These are phyloP conservation scores for Quercus lobata DNA, from an alignment of 331 rosid genomes.

Conservation along the genomic window DNA sequence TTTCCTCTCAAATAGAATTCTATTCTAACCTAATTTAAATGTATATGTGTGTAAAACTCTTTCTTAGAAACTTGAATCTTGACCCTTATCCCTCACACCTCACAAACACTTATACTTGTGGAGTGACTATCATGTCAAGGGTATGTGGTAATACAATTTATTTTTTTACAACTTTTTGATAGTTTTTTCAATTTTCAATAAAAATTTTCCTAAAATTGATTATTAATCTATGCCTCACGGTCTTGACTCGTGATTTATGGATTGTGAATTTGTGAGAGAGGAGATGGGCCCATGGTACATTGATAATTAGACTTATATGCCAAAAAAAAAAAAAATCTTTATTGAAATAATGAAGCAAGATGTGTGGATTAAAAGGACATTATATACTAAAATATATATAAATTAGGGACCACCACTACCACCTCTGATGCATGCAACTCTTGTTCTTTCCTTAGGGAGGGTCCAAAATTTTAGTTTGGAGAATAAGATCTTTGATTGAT, in stretches of 20 bases:
- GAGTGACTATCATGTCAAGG: no score
- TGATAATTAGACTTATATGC: no score
- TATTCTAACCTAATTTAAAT: no score
- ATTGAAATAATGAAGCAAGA: neutral
- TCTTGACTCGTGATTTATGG: neutral
- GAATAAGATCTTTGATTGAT: neutral
- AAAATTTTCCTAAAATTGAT: accelerated
- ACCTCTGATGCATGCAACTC: neutral
- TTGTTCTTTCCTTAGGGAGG: neutral
- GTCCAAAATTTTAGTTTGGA: neutral
- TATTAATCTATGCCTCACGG: neutral
- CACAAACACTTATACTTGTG: no score
- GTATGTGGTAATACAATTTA: no score
- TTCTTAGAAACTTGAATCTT: no score
- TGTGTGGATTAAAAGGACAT: neutral
- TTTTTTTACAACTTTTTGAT: no score
- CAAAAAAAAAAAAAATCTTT: neutral
- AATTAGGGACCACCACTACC: neutral
- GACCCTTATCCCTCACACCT: accelerated
- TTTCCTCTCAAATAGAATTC: no score
- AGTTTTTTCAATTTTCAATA: no score
- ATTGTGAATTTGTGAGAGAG: neutral
- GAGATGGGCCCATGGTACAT: neutral
- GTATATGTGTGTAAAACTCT: no score
- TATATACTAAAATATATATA: neutral